Evolutionary conservation across 306 rosid species (phyloP), one percentile per base, ranked within the genome.

Genomic region (Quercus glauca): DNA sequence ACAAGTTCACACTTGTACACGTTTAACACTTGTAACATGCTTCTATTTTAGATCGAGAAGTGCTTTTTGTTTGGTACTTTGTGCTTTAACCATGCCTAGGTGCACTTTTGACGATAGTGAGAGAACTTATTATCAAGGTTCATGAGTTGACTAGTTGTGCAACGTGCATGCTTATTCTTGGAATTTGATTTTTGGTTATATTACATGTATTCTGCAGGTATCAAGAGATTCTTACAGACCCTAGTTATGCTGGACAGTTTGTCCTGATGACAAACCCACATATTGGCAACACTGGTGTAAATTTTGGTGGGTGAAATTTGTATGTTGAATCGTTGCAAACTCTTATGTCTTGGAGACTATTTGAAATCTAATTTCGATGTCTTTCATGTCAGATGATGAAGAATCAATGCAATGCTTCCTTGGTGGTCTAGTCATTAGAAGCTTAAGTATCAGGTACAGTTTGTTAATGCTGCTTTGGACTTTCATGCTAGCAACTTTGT

Each of bases 221-320:
- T 87, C 99, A 95, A 80, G 99, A 95, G 79, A 95, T 95, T 84
- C 85, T 95, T 67, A 95, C 99, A 0, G 99, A 95, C 81, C 99
- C 99, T 60, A 95, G 98, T 81, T 95, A 95, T 82, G 94, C 98
- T 76, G 99, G 98, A 4, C 99, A 96, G 82, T 93, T 93, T 86
- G 98, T 96, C 64, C 84, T 93, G 23, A 96, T 96, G 98, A 93
- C 98, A 63, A 96, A 88, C 85, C 99, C 99, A 0, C 99, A 92
- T 20, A 95, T 95, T 49, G 99, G 99, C 83, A 95, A 94, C 72
- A 91, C 98, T 68, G 97, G 98, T 83, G 85, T 94, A 55, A 94
- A 94, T 89, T 91, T 92, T 49, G 94, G 98, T 89, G 67, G 25
- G 91, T 76, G 21, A 55, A 69, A 20, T 77, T 83, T 49, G 9